Base-by-base conservation (phyloP, 441 rosid genomes). In the Biscutella laevigata region DNA sequence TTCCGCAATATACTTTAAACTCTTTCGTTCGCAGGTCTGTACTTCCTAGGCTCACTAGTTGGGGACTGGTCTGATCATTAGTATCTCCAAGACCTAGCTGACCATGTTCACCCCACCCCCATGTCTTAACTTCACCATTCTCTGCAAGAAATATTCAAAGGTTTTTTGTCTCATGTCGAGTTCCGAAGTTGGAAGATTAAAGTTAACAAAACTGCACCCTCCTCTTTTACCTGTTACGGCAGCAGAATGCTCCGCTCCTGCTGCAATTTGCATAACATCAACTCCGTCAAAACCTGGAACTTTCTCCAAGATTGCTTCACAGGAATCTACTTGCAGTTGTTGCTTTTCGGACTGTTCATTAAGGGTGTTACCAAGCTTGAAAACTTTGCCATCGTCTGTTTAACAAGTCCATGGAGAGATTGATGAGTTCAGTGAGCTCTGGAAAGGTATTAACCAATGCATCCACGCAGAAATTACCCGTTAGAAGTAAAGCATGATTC, bases 51-150 rank as follows among this genome's bases (percentile, higher is more conserved):
- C 39, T 59, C 46, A 83, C 78, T 3, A 47, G 45, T 50, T 55
- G 76, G 15, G 96, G 95, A 11, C 40, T 54, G 16, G 57, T 76
- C 59, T 76, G 82, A 57, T 87, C 95, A 13, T 26, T 6, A 38
- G 86, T 69, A 53, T 62, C 63, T 37, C 96, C 96, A 53, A 80
- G 61, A 6, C 96, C 96, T 62, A 91, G 88, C 69, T 91, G 95
- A 44, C 96, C 95, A 37, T 84, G 98, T 66, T 91, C 98, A 9
- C 96, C 98, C 98, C 98, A 91, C 39, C 98, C 96, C 96, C 94
- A 87, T 48, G 81, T 78, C 79, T 67, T 79, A 35, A 84, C 57
- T 17, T 21, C 65, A 59, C 86, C 83, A 46, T 58, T 82, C 44
- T 56, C 98, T 87, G 80, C 62, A 53, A 47, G 43, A 38, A 5